Evolutionary conservation across 179 eudicot genomes (phyloP).

Genomic region (Sideroxylon spinosum): DNA sequence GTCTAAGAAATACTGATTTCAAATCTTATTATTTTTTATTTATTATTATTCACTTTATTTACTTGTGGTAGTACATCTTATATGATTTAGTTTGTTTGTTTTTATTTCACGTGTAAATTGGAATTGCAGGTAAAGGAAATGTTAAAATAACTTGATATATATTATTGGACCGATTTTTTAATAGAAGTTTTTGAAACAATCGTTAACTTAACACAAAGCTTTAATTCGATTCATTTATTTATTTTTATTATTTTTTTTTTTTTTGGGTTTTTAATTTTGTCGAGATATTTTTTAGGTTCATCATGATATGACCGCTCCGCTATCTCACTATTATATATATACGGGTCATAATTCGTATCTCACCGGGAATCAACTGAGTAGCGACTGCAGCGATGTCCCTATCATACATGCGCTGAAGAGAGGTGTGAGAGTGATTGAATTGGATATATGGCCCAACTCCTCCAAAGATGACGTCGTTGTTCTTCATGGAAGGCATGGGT

Average conservation of each 20-base stretch:
- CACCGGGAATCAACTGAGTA: slow-evolving; percentile 88
- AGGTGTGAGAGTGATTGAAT: slow-evolving; percentile 83
- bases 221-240: not conserved
- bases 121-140: too few species aligned
- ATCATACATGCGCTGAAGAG: slow-evolving; percentile 66
- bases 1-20: too few species aligned
- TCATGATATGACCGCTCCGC: slow-evolving; percentile 80
- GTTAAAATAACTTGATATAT: too few species aligned
- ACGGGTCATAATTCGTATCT: slow-evolving; percentile 93
- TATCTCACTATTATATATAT: slow-evolving; percentile 77
- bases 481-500: slow-evolving; percentile 75
- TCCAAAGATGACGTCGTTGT: slow-evolving; percentile 65
- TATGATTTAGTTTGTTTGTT: not conserved
- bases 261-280: not conserved
- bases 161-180: too few species aligned
- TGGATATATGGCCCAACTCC: slow-evolving; percentile 90
- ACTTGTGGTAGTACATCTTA: not conserved
- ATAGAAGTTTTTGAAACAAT: too few species aligned
- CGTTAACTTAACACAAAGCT: too few species aligned
- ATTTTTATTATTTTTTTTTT: not conserved
- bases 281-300: slow-evolving; percentile 48
- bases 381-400: slow-evolving; percentile 84
- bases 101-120: too few species aligned
- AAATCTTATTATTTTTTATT: too few species aligned
- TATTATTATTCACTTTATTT: too few species aligned